phyloP scores from a whole-genome alignment of 108 stramenopile genomes.

The Fistulifera solaris region DNA sequence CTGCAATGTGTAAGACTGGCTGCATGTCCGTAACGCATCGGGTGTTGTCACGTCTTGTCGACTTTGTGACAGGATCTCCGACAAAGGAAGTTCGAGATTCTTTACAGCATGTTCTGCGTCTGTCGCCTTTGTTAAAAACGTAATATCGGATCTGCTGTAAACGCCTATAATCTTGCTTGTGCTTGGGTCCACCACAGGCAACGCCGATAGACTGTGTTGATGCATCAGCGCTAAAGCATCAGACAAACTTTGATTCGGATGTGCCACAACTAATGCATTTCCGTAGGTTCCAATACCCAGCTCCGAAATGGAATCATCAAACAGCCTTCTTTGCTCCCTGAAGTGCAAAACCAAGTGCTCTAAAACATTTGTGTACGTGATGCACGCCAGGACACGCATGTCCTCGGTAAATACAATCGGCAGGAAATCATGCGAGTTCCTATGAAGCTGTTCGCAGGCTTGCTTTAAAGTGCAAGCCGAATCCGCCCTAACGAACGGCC shows the following conservation, averaged over 20 bases:
- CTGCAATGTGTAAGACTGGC: constrained; percentile 67
- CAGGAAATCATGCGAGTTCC: constrained; percentile 59
- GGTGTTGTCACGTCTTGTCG: constrained; percentile 75
- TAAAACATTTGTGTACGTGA: constrained; percentile 82
- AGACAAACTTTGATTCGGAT: constrained; percentile 62
- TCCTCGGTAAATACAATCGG: constrained; percentile 80
- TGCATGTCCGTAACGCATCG: constrained; percentile 84
- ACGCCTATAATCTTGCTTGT: constrained; percentile 50
- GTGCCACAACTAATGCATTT: constrained; percentile 67
- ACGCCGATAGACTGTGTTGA: constrained; percentile 51
- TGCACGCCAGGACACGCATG: constrained; percentile 75
- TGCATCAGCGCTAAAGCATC: constrained; percentile 73
- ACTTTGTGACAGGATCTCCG: constrained; percentile 60
- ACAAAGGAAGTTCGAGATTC: constrained; percentile 70
- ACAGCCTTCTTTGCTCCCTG: constrained; percentile 88
- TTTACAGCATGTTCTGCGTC: constrained; percentile 88
- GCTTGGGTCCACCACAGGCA: constrained; percentile 75
- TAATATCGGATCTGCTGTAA: constrained; percentile 83
- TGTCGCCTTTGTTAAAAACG: constrained; percentile 80
- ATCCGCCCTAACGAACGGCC: constrained; percentile 32
- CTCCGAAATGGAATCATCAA: constrained; percentile 89
- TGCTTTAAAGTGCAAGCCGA: constrained; percentile 65
- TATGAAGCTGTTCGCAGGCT: constrained; percentile 58
- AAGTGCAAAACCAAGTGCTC: constrained; percentile 91
- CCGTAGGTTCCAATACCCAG: constrained; percentile 89